A percentile compares a stretch with the other conserved stretches of the same genome.
Evolutionary conservation across 1,284 basidiomycete genomes (phyloP).

Genomic region (Coniferiporia weirii): DNA sequence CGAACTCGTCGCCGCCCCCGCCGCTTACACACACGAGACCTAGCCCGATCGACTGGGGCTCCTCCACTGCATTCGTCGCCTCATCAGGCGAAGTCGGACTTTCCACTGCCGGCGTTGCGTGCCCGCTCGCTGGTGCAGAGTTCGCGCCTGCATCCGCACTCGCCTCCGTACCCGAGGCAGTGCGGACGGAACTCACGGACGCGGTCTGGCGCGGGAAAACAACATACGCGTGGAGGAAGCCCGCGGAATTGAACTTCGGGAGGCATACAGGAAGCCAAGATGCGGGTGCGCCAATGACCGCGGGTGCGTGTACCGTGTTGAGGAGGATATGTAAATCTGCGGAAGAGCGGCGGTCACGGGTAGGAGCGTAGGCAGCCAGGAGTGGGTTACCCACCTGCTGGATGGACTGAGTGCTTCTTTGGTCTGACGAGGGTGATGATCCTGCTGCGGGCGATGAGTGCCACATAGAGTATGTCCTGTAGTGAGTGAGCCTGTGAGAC

Average conservation of each 20-base stretch:
- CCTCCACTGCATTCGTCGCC: background rate
- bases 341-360: too few species aligned
- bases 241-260: constrained; percentile 87
- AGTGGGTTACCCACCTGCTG: constrained; percentile 55
- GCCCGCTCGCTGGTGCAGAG: background rate
- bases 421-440: constrained; percentile 89
- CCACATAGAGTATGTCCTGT: constrained; percentile 86
- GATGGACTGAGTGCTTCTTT: constrained; percentile 91
- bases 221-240: constrained; percentile 92
- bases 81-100: background rate
- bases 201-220: constrained; percentile 49
- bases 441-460: constrained; percentile 73
- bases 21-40: constrained; percentile 65
- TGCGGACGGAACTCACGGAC: background rate
- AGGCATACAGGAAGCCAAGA: constrained; percentile 96
- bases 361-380: background rate
- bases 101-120: too few species aligned
- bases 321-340: constrained; percentile 83
- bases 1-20: constrained; percentile 61
- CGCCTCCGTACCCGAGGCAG: background rate
- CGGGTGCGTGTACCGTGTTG: constrained; percentile 71
- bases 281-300: constrained; percentile 65
- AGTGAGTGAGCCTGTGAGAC: background rate
- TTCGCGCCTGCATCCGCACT: background rate
- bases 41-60: constrained; percentile 30